Evolutionary conservation across 2,329 filamentous ascomycete species (phyloP), one percentile per base, ranked within the genome.

Genomic region (Ophiostoma pallidulum): DNA sequence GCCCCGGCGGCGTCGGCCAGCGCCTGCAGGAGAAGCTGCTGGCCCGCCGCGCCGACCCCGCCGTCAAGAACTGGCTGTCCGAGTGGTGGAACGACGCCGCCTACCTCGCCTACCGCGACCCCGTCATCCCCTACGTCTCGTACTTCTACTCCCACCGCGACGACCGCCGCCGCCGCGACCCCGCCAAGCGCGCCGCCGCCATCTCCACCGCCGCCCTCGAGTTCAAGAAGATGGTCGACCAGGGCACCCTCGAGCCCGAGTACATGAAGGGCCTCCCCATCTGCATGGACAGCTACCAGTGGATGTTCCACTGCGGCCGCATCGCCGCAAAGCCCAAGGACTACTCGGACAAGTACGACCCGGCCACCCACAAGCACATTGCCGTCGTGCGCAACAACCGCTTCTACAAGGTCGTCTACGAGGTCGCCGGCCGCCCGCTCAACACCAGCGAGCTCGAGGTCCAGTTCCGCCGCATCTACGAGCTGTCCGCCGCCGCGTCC

Each of bases 111-210:
- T 97, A 97, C 72, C 85, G 91, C 56, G 92, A 97, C 65, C 92
- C 92, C 10, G 87, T 98, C 40, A 86, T 97, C 16, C 92, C 92
- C 52, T 98, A 97, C 64, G 92, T 98, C 61, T 95, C 88, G 67
- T 98, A 98, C 77, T 98, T 98, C 72, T 98, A 98, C 73, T 96
- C 90, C 47, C 91, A 97, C 72, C 81, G 88, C 57, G 92, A 98
- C 67, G 94, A 98, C 68, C 82, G 87, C 57, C 78, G 82, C 62
- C 80, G 91, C 56, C 82, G 89, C 53, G 80, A 96, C 65, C 92
- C 92, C 0, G 83, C 85, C 53, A 94, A 94, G 75, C 86, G 92
- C 54, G 92, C 92, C 4, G 92, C 92, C 4, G 90, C 91, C 54
- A 84, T 98, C 56, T 82, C 86, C 1, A 88, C 86, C 1, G 84